phyloP scores from a whole-genome alignment of 768 basidiomycete genomes.

The Tulasnella sp. region DNA sequence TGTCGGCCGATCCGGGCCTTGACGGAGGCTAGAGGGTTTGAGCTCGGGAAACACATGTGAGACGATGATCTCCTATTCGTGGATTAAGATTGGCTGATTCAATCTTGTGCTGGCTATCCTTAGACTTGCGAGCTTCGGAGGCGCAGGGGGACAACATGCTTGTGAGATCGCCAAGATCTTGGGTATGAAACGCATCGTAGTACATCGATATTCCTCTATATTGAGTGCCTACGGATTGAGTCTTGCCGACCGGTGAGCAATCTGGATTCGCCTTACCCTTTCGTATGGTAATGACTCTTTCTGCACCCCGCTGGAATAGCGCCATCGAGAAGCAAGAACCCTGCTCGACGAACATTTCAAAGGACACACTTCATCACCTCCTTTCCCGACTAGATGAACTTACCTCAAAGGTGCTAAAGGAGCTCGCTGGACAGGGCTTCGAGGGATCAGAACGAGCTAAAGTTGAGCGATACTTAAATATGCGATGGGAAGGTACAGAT shows the following conservation, averaged over 20 bases:
- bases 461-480: slow-evolving; percentile 76
- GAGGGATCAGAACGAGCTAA: slow-evolving; percentile 48
- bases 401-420: slow-evolving; percentile 45
- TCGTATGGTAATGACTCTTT: slow-evolving; percentile 13
- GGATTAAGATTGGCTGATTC: background rate
- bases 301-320: slow-evolving; percentile 29
- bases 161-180: slow-evolving; percentile 82
- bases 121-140: slow-evolving; percentile 78
- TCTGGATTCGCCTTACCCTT: slow-evolving; percentile 17
- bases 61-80: slow-evolving; percentile 18
- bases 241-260: slow-evolving; percentile 56
- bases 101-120: background rate
- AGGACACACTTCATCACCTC: slow-evolving; percentile 44
- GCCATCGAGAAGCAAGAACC: slow-evolving; percentile 86
- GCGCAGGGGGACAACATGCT: slow-evolving; percentile 85
- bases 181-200: slow-evolving; percentile 77
- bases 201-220: slow-evolving; percentile 87
- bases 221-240: slow-evolving; percentile 92
- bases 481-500: slow-evolving; percentile 90
- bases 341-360: slow-evolving; percentile 64
- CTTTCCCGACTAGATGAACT: slow-evolving; percentile 58
- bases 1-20: slow-evolving; percentile 82
- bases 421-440: slow-evolving; percentile 75
- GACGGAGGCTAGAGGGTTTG: slow-evolving; percentile 81
- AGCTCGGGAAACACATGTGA: slow-evolving; percentile 62